These are phyloP conservation scores for Daldinia concentrica DNA, from an alignment of 495 filamentous ascomycete genomes.

Conservation along the genomic window DNA sequence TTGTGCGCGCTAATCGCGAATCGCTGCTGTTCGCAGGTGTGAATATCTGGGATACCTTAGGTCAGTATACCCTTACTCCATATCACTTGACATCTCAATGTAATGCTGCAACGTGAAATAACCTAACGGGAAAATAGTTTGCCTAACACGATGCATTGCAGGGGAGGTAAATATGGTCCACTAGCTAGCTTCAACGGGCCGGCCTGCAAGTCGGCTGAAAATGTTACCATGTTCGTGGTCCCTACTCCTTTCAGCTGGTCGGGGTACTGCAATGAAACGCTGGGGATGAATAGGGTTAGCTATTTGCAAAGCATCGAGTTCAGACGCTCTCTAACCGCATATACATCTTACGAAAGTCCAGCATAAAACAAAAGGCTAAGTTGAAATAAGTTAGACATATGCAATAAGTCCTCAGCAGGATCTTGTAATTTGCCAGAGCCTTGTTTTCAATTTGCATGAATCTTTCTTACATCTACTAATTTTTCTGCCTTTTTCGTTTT, in stretches of 20 bases:
- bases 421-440: background rate
- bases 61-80: background rate
- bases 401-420: background rate
- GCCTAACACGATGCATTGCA: background rate
- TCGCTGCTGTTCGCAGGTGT: background rate
- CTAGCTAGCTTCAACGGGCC: background rate
- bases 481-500: background rate
- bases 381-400: background rate
- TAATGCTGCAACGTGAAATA: background rate
- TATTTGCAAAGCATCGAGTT: background rate
- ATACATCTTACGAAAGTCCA: background rate
- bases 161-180: background rate
- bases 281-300: background rate
- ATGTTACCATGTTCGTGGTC: background rate
- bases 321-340: background rate
- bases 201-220: background rate
- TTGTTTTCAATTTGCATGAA: background rate
- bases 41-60: background rate
- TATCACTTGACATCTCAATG: background rate
- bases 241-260: background rate
- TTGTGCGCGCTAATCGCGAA: background rate
- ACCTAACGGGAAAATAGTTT: background rate
- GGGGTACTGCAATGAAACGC: background rate
- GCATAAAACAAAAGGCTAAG: background rate
- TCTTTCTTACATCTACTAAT: background rate